phyloP scores from a whole-genome alignment of 1,139 yeast species.

The Hansenula lynferdii region DNA sequence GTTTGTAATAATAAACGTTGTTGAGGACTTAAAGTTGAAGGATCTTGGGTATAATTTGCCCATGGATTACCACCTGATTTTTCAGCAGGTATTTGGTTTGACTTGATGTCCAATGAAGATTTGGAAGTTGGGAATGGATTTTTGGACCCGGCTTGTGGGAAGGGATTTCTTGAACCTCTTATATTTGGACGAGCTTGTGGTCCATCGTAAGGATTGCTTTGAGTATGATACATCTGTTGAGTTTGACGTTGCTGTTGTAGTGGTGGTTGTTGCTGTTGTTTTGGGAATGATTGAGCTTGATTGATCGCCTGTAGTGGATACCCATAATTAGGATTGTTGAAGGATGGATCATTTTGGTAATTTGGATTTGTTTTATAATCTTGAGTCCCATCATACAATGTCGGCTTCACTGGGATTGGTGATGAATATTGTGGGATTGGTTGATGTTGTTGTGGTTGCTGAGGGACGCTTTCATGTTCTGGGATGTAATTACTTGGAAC shows the following conservation, averaged over 20 bases:
- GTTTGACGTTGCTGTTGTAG: conserved; percentile 2
- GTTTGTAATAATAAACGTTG: conserved; percentile 5
- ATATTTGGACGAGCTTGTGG: conserved; percentile 3
- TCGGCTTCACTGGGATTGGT: no score
- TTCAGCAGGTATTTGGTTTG: conserved; percentile 7
- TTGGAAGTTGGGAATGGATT: conserved; percentile 5
- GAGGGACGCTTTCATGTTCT: no score
- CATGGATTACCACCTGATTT: conserved; percentile 21
- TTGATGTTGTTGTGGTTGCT: no score
- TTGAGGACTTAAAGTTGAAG: conserved; percentile 4
- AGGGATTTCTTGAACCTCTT: conserved; percentile 14
- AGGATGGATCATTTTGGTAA: no score
- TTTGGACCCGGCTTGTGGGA: conserved; percentile 7
- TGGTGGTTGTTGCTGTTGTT: neutral
- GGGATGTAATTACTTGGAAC: no score
- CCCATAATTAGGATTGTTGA: no score
- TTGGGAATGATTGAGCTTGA: no score
- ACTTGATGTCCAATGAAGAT: conserved; percentile 6
- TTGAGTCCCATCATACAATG: no score
- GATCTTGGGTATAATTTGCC: conserved; percentile 10
- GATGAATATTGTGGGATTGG: no score
- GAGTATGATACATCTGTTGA: conserved; percentile 6
- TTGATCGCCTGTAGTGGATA: neutral
- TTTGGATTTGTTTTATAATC: no score
- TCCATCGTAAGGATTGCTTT: conserved; percentile 1